Evolutionary conservation across 2,329 filamentous ascomycete genomes (phyloP).

Genomic region (Diaporthe humulicola): DNA sequence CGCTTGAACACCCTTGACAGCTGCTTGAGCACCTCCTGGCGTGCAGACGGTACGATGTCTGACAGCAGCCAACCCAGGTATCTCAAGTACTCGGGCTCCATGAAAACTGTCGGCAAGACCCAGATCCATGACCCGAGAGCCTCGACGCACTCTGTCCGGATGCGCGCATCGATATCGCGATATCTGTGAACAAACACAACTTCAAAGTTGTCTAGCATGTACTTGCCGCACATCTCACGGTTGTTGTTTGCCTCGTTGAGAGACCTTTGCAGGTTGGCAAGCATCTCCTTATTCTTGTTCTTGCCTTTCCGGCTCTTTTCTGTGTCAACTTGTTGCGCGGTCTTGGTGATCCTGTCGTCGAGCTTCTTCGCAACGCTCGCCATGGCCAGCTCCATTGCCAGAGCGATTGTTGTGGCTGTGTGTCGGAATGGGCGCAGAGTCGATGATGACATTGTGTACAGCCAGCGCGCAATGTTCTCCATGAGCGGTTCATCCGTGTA

Average conservation of each 20-base stretch:
- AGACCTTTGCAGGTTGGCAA: constrained; percentile 79
- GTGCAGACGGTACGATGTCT: constrained; percentile 79
- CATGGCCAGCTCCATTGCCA: constrained; percentile 83
- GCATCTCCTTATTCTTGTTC: constrained; percentile 82
- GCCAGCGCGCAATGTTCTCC: constrained; percentile 91
- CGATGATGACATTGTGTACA: constrained; percentile 91
- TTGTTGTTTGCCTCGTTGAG: constrained; percentile 78
- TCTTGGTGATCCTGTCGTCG: constrained; percentile 75
- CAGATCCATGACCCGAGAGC: constrained; percentile 92
- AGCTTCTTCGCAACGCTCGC: constrained; percentile 63
- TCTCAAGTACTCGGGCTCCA: constrained; percentile 89
- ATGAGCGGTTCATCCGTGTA: constrained; percentile 83
- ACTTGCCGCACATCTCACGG: constrained; percentile 76
- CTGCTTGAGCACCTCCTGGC: constrained; percentile 89
- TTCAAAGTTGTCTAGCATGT: constrained; percentile 89
- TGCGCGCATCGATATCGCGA: constrained; percentile 90
- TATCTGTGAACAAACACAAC: constrained; percentile 96
- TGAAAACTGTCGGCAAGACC: constrained; percentile 86
- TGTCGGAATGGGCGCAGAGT: constrained; percentile 91
- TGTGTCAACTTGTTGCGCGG: constrained; percentile 82
- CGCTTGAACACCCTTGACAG: constrained; percentile 84
- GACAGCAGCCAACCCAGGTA: constrained; percentile 97
- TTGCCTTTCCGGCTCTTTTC: constrained; percentile 78
- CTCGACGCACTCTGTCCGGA: constrained; percentile 88
- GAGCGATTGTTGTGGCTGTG: constrained; percentile 87